These are phyloP conservation scores for Senna tora DNA, from an alignment of 306 rosid genomes.

Conservation along the genomic window DNA sequence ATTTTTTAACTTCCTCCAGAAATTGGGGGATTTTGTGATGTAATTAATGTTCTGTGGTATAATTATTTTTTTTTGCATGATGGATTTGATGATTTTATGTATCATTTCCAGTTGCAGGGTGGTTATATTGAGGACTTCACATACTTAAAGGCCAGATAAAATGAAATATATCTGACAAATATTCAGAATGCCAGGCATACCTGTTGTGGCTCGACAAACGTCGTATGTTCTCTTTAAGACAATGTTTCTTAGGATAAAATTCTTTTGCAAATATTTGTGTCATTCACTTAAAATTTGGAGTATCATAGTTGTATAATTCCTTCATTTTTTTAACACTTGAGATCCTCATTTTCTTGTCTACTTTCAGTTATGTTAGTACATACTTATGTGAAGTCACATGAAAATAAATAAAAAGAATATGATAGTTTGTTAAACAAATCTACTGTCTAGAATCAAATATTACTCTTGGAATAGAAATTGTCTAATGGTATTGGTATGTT, in stretches of 20 bases:
- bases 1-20: slow-evolving; percentile 1
- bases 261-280: not conserved
- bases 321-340: not conserved
- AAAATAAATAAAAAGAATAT: not conserved
- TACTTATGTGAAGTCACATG: not conserved
- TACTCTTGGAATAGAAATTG: not conserved
- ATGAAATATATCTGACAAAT: slow-evolving; percentile 30
- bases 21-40: not conserved
- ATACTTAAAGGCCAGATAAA: slow-evolving; percentile 14
- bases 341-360: not conserved
- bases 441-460: not conserved
- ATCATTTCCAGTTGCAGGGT: slow-evolving; percentile 40
- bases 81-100: slow-evolving; percentile 33
- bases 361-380: not conserved
- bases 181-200: slow-evolving; percentile 47
- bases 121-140: slow-evolving; percentile 28
- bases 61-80: slow-evolving; percentile 12
- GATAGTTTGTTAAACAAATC: not conserved
- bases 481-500: not conserved
- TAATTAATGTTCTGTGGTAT: slow-evolving; percentile 19
- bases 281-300: not conserved
- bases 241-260: not conserved
- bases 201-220: slow-evolving; percentile 44
- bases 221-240: slow-evolving; percentile 49
- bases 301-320: not conserved